Evolutionary conservation across 1,139 yeast species (phyloP), one percentile per base, ranked within the genome.

Genomic region (Nakaseomyces sp.): DNA sequence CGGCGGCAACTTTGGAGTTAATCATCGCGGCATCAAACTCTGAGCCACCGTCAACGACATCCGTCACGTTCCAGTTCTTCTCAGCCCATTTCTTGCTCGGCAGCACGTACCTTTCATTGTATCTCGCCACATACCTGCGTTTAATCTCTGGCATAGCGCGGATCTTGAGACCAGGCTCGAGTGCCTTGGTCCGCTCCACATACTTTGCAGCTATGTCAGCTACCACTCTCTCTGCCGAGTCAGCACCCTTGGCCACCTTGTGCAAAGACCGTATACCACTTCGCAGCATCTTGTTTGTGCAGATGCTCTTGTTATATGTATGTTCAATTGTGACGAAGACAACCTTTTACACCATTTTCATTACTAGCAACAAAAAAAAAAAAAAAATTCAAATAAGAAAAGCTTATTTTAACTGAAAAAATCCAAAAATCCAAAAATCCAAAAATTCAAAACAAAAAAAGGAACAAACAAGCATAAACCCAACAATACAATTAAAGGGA

Each of bases 81-180:
- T 32, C 13, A 12, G 9, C 45, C 65, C 65, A 60, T n/a, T 41
- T 29, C 18, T 46, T 41, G 5, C 64, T 57, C 2, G 65, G 64
- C 12, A 37, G 18, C 10, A 50, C 17, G 40, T 57, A 56, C 32
- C 60, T 47, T 8, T 48, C 46, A 5, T 40, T 29, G 40, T 47
- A 60, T 24, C 62, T 44, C 20, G 45, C 41, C 12, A 44, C 31
- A 17, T 47, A 54, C 28, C 54, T 57, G 5, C 32, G 26, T 19
- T 43, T 47, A 26, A 59, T 55, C 17, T 51, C 51, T 17, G 48
- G 16, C 20, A 58, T 38, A 40, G 49, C 44, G 40, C 57, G 58
- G 5, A 61, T 50, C 30, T 52, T 55, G 7, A 53, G 46, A 7
- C 50, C 57, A 7, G 62, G 61, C 41, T 58, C 62, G 13, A 61